These are phyloP conservation scores for Phialophora chinensis DNA, from an alignment of 2,329 filamentous ascomycete species.

Conservation along the genomic window DNA sequence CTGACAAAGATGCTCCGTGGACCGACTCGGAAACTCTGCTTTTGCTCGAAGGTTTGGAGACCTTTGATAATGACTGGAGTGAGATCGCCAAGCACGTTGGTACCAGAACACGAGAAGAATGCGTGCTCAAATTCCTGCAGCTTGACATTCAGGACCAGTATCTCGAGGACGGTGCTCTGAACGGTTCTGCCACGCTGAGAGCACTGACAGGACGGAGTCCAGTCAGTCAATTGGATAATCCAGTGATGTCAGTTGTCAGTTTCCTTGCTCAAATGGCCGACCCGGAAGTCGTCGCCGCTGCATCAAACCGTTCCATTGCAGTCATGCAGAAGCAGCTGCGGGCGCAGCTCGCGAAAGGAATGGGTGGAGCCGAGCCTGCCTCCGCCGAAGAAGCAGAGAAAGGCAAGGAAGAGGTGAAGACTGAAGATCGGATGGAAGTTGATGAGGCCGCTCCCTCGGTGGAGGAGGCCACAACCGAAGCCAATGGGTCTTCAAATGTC, in stretches of 20 bases:
- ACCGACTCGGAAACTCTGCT: conserved; percentile 87
- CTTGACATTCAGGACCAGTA: conserved; percentile 98
- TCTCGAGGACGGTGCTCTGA: conserved; percentile 73
- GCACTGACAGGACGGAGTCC: conserved; percentile 80
- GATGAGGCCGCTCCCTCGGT: conserved; percentile 47
- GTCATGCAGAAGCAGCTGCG: conserved; percentile 82
- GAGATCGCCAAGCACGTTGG: conserved; percentile 90
- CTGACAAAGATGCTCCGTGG: conserved; percentile 88
- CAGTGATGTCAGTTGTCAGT: conserved; percentile 92
- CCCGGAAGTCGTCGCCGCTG: conserved; percentile 85
- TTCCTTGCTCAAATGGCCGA: conserved; percentile 92
- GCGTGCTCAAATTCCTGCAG: conserved; percentile 93
- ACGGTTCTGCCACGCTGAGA: conserved; percentile 69
- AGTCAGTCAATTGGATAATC: conserved; percentile 91
- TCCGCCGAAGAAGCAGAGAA: conserved; percentile 58
- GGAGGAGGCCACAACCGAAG: conserved; percentile 40
- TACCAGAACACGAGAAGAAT: conserved; percentile 91
- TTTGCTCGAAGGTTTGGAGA: conserved; percentile 86
- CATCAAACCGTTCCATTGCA: conserved; percentile 84
- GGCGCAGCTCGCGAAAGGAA: conserved; percentile 73
- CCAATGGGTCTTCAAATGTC: conserved; percentile 68
- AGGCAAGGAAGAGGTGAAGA: conserved; percentile 46
- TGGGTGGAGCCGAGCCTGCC: conserved; percentile 58
- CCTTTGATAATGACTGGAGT: conserved; percentile 95
- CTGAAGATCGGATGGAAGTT: conserved; percentile 67